phyloP scores from a whole-genome alignment of 2,329 filamentous ascomycete species.

The Ophiostoma montium region DNA sequence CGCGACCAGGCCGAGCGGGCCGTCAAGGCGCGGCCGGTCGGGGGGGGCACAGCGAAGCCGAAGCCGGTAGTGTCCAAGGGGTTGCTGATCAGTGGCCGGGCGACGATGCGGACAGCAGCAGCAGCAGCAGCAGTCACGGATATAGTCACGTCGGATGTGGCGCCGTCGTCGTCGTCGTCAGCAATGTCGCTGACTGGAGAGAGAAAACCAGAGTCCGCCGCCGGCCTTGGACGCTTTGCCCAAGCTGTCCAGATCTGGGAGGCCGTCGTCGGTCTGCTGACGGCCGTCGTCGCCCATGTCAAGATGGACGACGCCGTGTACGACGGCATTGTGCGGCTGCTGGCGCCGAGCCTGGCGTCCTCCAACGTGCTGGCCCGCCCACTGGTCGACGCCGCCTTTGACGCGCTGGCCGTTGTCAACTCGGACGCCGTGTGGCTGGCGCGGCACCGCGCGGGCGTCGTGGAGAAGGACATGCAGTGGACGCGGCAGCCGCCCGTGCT shows the following conservation, averaged over 20 bases:
- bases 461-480: slow-evolving; percentile 20
- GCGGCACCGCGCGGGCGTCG: slow-evolving; percentile 24
- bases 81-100: neutral
- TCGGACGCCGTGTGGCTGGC: slow-evolving; percentile 65
- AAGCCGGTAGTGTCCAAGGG: neutral
- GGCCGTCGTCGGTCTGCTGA: slow-evolving; percentile 43
- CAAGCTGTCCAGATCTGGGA: slow-evolving; percentile 52
- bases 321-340: slow-evolving; percentile 53
- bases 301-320: slow-evolving; percentile 53
- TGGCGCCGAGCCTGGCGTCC: slow-evolving; percentile 30
- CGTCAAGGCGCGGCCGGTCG: slow-evolving; percentile 1
- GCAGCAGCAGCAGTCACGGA: neutral
- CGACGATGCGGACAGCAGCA: neutral
- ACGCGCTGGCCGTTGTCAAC: slow-evolving; percentile 50
- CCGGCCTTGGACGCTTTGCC: slow-evolving; percentile 41
- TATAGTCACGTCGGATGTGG: neutral
- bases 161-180: slow-evolving; percentile 7
- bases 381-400: slow-evolving; percentile 32
- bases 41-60: neutral
- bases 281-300: slow-evolving; percentile 47
- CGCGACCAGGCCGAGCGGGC: slow-evolving; percentile 28
- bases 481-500: slow-evolving; percentile 9
- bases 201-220: slow-evolving; percentile 1
- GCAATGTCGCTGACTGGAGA: too few relatives aligned
- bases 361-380: slow-evolving; percentile 20